These are phyloP conservation scores for Fusarium devonianum DNA, from an alignment of 2,329 filamentous ascomycete species.

Conservation along the genomic window DNA sequence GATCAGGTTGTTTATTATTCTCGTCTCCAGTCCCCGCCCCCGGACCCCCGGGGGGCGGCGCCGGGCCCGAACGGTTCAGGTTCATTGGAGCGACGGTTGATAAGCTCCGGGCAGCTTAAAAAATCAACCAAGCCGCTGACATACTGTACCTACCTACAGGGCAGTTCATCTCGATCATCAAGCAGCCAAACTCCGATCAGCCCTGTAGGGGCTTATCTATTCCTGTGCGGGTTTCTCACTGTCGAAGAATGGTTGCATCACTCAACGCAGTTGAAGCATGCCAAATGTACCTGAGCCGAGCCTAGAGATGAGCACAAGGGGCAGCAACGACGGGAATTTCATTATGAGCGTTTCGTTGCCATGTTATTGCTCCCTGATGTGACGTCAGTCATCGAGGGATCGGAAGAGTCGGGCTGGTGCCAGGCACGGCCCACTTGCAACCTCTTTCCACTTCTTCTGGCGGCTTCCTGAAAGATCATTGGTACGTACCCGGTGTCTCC, in stretches of 20 bases:
- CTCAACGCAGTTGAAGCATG: background rate
- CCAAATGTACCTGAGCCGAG: background rate
- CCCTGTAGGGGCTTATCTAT: background rate
- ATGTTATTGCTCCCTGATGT: slow-evolving; percentile 10
- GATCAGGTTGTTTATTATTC: background rate
- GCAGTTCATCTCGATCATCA: slow-evolving; percentile 15
- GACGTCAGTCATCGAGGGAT: slow-evolving; percentile 36
- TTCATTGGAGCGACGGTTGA: slow-evolving; percentile 34
- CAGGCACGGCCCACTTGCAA: slow-evolving; percentile 9
- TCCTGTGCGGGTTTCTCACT: background rate
- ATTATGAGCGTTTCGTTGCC: slow-evolving; percentile 1
- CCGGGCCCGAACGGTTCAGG: slow-evolving; percentile 15
- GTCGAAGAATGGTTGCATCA: slow-evolving; percentile 8
- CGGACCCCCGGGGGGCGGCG: slow-evolving; percentile 19
- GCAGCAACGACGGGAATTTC: background rate
- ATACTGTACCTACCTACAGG: no score
- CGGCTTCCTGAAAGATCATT: background rate
- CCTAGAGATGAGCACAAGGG: slow-evolving; percentile 13
- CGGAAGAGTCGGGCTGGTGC: slow-evolving; percentile 22
- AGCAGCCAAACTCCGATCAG: background rate
- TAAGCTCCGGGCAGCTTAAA: slow-evolving; percentile 26
- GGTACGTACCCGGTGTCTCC: no score
- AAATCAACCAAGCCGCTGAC: slow-evolving; percentile 22
- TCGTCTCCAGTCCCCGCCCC: slow-evolving; percentile 16
- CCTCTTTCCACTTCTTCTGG: slow-evolving; percentile 14